Percentiles rank a stretch among this genome's conserved stretches.
Conservation (phyloP, 768 basidiomycete genomes). For the Boletellus ananiceps region DNA sequence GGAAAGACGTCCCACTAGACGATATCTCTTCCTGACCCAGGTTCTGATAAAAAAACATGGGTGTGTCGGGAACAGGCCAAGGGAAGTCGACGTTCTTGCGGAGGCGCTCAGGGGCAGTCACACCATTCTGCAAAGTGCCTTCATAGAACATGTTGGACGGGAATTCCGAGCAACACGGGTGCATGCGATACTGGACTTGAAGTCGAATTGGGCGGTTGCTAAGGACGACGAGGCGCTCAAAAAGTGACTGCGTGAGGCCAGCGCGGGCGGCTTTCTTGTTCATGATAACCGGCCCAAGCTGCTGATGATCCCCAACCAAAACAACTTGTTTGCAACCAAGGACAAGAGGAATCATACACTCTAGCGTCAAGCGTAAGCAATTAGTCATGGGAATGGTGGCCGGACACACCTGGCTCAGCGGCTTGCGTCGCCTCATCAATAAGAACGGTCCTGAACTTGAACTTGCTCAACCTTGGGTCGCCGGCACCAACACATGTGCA, state of each 20-base stretch:
- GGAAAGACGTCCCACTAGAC: conserved; percentile 95
- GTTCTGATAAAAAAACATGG: conserved; percentile 99
- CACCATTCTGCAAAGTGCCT: conserved; percentile 97
- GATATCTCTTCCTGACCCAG: conserved; percentile 98
- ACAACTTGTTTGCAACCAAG: conserved; percentile 99
- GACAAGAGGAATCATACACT: conserved; percentile 99
- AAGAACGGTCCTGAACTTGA: conserved; percentile 97
- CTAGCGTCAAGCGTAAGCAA: conserved; percentile 38
- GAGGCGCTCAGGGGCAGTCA: conserved; percentile 95
- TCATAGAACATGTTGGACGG: conserved; percentile 99
- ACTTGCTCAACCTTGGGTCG: conserved; percentile 90
- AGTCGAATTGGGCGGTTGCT: conserved; percentile 96
- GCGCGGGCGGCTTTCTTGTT: conserved; percentile 99
- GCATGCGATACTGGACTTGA: conserved; percentile 99
- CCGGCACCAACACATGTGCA: conserved; percentile 98
- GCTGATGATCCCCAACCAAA: conserved; percentile 93
- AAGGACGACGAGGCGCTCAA: conserved; percentile 93
- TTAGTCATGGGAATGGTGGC: not conserved
- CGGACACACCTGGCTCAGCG: conserved; percentile 79
- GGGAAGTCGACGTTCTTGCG: conserved; percentile 99
- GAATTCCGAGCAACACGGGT: conserved; percentile 98
- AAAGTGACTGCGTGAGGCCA: conserved; percentile 95
- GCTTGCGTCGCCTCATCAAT: conserved; percentile 99
- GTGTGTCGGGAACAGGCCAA: conserved; percentile 94
- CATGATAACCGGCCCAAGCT: conserved; percentile 99